These are phyloP conservation scores for Diaporthe humulicola DNA, from an alignment of 2,329 filamentous ascomycete genomes.

Conservation along the genomic window DNA sequence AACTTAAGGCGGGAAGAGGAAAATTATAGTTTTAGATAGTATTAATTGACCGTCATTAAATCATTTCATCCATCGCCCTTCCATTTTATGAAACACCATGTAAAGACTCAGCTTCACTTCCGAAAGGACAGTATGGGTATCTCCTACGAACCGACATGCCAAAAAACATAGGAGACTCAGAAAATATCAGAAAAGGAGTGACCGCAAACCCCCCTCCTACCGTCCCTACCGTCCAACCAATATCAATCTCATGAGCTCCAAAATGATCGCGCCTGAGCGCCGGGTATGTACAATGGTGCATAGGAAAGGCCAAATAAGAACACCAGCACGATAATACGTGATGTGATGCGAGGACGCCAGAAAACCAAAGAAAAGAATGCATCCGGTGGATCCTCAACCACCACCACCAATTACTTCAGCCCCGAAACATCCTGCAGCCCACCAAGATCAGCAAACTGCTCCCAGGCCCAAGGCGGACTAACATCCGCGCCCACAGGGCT, in stretches of 20 bases:
- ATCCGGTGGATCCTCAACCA: neutral
- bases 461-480: slow-evolving; percentile 37
- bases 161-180: neutral
- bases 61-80: neutral
- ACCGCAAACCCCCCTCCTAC: neutral
- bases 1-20: neutral
- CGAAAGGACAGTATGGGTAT: slow-evolving; percentile 35
- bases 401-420: neutral
- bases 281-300: neutral
- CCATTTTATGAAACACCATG: neutral
- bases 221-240: neutral
- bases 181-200: neutral
- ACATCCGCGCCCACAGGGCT: slow-evolving; percentile 18
- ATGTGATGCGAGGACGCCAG: neutral
- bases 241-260: neutral
- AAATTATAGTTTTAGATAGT: neutral
- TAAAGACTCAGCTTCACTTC: neutral
- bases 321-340: neutral
- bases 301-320: neutral
- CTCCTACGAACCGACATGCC: slow-evolving; percentile 16
- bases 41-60: neutral
- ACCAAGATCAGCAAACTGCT: slow-evolving; percentile 39
- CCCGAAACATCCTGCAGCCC: slow-evolving; percentile 34
- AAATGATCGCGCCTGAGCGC: neutral
- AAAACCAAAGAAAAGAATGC: neutral